A percentile compares a stretch with the other conserved stretches of the same genome.
These are phyloP conservation scores for Penicillium goetzii DNA, from an alignment of 495 filamentous ascomycete genomes.

Conservation along the genomic window DNA sequence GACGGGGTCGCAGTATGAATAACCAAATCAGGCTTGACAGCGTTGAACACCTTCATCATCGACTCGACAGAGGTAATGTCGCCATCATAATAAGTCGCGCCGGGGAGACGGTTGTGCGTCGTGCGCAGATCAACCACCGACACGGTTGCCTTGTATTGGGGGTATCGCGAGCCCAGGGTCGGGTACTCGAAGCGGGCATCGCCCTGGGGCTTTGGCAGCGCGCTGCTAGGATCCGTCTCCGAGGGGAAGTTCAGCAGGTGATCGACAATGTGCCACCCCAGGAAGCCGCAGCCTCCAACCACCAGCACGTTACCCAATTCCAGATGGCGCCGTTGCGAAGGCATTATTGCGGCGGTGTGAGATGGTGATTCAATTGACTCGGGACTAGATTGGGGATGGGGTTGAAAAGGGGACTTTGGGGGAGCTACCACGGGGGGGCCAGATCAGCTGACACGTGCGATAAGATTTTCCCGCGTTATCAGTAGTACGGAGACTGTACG, in stretches of 20 bases:
- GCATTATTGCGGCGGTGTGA: slow-evolving; percentile 31
- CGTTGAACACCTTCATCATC: slow-evolving; percentile 67
- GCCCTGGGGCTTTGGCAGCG: slow-evolving; percentile 43
- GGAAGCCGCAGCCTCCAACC: slow-evolving; percentile 61
- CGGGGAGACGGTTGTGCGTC: slow-evolving; percentile 70
- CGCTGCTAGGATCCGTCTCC: slow-evolving; percentile 48
- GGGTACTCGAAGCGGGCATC: slow-evolving; percentile 49
- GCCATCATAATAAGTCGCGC: slow-evolving; percentile 77
- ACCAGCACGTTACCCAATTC: slow-evolving; percentile 56
- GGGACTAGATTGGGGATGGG: slow-evolving; percentile 8
- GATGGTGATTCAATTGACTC: slow-evolving; percentile 9
- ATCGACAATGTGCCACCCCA: slow-evolving; percentile 63
- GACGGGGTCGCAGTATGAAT: slow-evolving; percentile 92
- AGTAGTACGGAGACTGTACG: too few species aligned
- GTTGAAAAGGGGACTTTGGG: slow-evolving; percentile 22
- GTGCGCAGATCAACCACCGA: slow-evolving; percentile 88
- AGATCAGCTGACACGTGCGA: slow-evolving; percentile 29
- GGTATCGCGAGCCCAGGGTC: slow-evolving; percentile 44
- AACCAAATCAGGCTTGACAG: slow-evolving; percentile 80
- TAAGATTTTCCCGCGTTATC: slow-evolving; percentile 19
- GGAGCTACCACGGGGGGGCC: slow-evolving; percentile 19
- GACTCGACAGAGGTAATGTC: slow-evolving; percentile 79
- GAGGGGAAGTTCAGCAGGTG: slow-evolving; percentile 58
- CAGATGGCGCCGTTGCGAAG: slow-evolving; percentile 40
- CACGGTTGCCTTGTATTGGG: slow-evolving; percentile 57